These are phyloP conservation scores for Fusarium sp. DNA, from an alignment of 2,329 filamentous ascomycete species.

Conservation along the genomic window DNA sequence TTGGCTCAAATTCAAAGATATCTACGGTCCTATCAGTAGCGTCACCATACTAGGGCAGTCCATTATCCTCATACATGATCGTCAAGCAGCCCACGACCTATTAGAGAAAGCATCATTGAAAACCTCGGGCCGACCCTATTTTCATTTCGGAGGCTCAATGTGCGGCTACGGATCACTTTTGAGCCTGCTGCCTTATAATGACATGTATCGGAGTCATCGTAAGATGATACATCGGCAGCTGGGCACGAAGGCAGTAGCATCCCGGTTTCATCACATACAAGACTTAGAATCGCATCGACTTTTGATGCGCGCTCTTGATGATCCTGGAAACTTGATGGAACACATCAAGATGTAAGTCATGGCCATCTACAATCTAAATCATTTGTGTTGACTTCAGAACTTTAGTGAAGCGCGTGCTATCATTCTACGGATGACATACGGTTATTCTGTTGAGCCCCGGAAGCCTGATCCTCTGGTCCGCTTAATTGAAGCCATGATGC, in stretches of 20 bases:
- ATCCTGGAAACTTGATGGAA: fast-evolving
- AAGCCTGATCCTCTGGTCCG: constrained; percentile 43
- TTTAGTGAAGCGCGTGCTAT: constrained; percentile 42
- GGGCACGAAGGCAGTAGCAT: not conserved
- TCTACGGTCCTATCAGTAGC: constrained; percentile 54
- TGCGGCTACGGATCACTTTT: constrained; percentile 2
- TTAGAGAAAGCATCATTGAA: constrained; percentile 51
- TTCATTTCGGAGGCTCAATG: constrained; percentile 16
- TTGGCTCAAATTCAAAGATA: constrained; percentile 57
- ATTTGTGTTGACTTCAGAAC: fast-evolving
- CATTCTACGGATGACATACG: constrained; percentile 45
- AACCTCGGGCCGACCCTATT: constrained; percentile 48
- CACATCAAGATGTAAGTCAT: constrained; percentile 6
- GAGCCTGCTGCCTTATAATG: not conserved
- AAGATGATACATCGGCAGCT: constrained; percentile 11
- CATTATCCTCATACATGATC: constrained; percentile 50
- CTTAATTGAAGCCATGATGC: constrained; percentile 35
- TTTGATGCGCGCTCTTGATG: not conserved
- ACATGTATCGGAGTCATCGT: not conserved
- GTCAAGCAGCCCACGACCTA: not conserved
- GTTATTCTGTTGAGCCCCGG: constrained; percentile 45
- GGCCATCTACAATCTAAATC: fast-evolving
- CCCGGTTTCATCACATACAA: not conserved
- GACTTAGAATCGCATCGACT: not conserved
- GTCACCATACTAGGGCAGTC: constrained; percentile 56